phyloP scores from a whole-genome alignment of 2,329 filamentous ascomycete genomes.

The Truncatella angustata region DNA sequence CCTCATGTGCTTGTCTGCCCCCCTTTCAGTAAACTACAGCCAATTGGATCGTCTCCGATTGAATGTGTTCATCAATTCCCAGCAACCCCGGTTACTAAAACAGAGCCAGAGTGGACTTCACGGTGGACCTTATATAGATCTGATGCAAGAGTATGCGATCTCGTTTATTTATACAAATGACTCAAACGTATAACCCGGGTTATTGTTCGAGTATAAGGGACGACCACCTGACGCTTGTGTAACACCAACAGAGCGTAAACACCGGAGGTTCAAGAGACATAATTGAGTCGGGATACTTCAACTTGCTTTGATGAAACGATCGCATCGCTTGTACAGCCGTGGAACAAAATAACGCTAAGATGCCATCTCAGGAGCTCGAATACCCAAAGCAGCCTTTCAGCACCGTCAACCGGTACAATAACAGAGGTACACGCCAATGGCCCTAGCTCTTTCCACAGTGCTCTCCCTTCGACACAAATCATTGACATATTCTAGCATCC shows the following conservation, averaged over 20 bases:
- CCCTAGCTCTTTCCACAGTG: not conserved
- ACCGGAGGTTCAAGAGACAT: not conserved
- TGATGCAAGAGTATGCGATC: constrained; percentile 1
- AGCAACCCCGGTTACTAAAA: not conserved
- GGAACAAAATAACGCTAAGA: constrained; percentile 28
- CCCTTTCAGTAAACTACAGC: not conserved
- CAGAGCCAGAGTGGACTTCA: not conserved
- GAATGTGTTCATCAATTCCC: not conserved
- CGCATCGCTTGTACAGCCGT: no score
- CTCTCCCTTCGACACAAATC: no score
- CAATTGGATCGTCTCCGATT: not conserved
- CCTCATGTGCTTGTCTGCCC: not conserved
- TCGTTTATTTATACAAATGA: not conserved
- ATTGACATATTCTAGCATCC: constrained; percentile 49
- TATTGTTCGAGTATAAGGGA: not conserved
- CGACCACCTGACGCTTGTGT: not conserved
- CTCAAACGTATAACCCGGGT: not conserved
- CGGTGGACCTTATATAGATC: not conserved
- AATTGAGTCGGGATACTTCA: no score
- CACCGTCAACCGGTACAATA: constrained; percentile 65
- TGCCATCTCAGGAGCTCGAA: constrained; percentile 45
- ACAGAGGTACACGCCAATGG: constrained; percentile 49
- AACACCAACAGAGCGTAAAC: not conserved
- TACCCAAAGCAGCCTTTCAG: constrained; percentile 65
- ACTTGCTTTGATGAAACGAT: no score